Base-by-base conservation (phyloP, 768 basidiomycete species). In the Trametes punicea region DNA sequence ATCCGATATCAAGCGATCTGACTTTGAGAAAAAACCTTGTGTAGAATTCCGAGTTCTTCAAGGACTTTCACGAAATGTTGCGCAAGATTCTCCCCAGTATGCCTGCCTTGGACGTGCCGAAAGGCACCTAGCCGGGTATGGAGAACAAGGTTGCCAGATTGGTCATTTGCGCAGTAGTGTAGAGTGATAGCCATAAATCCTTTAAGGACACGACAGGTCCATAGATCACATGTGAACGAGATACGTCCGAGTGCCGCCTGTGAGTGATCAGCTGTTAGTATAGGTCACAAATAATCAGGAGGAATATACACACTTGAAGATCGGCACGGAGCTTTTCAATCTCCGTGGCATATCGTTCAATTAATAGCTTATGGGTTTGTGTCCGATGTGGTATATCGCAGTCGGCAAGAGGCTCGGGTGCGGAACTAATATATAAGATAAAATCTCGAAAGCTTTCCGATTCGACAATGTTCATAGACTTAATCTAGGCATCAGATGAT, bases 391-490 rank as follows among this genome's bases (percentile, higher is more conserved):
- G 74, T 2, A 77, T 62, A 34, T 75, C 70, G 0, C 55, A 30
- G 13, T 75, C 67, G 2, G 70, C 45, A 16, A 65, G 51, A 1
- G 67, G 51, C 2, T 36, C 23, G 33, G 47, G 47, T 10, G 47
- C 31, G 6, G 49, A 41, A 6, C 69, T 62, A n/a, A 72, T 34
- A 36, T 69, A 73, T 0, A 71, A 52, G 0, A 72, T 55, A 18
- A 74, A 64, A 0, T 69, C 66, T 0, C 71, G 63, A 26, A 77
- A 67, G 52, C 72, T 71, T 0, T 54, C 61, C 38, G 59, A 63
- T 18, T 77, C 74, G 11, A 77, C 65, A 44, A 77, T 65, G 65
- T 73, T 69, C 1, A 76, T 54, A 3, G 75, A 69, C 75, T 77
- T 40, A 31, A 36, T 9, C 21, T 27, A 6, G 33, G 36, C 4